phyloP scores from a whole-genome alignment of 2,329 filamentous ascomycete species.

The Diaporthe destruens region DNA sequence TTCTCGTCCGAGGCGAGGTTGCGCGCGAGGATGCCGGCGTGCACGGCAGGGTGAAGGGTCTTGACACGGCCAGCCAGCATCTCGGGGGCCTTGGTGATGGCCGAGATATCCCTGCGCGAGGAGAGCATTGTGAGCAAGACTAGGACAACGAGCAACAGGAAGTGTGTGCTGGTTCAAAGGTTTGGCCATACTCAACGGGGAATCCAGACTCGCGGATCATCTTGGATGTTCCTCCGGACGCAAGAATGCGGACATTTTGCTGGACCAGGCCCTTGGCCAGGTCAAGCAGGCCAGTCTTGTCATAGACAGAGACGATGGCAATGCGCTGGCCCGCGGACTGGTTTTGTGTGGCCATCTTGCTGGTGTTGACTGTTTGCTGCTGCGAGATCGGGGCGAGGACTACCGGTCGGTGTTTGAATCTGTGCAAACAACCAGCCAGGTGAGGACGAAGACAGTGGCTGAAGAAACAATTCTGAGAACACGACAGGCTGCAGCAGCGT shows the following conservation, averaged over 20 bases:
- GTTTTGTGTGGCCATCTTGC: slow-evolving; percentile 23
- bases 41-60: slow-evolving; percentile 95
- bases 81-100: slow-evolving; percentile 96
- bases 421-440: slow-evolving; percentile 22
- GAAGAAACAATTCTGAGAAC: slow-evolving; percentile 13
- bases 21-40: slow-evolving; percentile 91
- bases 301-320: slow-evolving; percentile 97
- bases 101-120: slow-evolving; percentile 84
- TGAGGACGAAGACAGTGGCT: slow-evolving; percentile 13
- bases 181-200: slow-evolving; percentile 80
- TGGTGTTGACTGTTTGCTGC: not conserved
- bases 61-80: slow-evolving; percentile 90
- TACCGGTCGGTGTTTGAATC: not conserved
- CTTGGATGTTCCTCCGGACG: slow-evolving; percentile 93
- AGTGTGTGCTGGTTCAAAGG: not conserved
- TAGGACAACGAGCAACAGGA: not conserved
- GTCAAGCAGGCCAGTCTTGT: slow-evolving; percentile 96
- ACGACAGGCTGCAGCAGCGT: slow-evolving; percentile 10
- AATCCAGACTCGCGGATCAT: slow-evolving; percentile 98
- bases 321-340: slow-evolving; percentile 65
- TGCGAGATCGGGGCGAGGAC: slow-evolving; percentile 16
- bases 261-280: slow-evolving; percentile 90
- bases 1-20: slow-evolving; percentile 96
- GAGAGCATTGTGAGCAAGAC: slow-evolving; percentile 35
- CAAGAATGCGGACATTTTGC: slow-evolving; percentile 91